Evolutionary conservation across 2,329 filamentous ascomycete species (phyloP).

Genomic region (Talaromyces sp.): DNA sequence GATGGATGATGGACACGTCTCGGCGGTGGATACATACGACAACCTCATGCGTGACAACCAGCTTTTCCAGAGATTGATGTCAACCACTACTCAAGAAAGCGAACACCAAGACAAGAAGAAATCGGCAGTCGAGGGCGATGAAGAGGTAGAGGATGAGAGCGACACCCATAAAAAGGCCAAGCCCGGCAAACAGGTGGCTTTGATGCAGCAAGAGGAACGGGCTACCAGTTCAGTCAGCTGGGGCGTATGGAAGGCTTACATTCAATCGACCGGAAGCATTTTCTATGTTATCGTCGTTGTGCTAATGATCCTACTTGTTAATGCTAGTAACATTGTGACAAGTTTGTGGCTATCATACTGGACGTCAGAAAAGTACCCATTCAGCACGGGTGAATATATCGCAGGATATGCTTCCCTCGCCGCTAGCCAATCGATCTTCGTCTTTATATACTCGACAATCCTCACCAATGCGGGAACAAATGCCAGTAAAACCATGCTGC

Average conservation of each 20-base stretch:
- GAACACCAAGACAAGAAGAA: slow-evolving; percentile 39
- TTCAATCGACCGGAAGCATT: slow-evolving; percentile 65
- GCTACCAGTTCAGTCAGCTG: slow-evolving; percentile 74
- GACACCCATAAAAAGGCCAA: slow-evolving; percentile 37
- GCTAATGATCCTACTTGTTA: slow-evolving; percentile 63
- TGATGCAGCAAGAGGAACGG: slow-evolving; percentile 51
- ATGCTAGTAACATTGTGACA: slow-evolving; percentile 81
- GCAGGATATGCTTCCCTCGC: slow-evolving; percentile 68
- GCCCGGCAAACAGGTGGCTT: slow-evolving; percentile 31
- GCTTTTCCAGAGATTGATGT: slow-evolving; percentile 80
- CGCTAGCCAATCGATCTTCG: slow-evolving; percentile 63
- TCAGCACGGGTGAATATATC: slow-evolving; percentile 65
- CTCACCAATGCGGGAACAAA: slow-evolving; percentile 76
- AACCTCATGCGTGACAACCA: slow-evolving; percentile 76
- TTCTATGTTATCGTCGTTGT: slow-evolving; percentile 60
- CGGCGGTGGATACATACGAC: slow-evolving; percentile 82
- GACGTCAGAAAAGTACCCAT: slow-evolving; percentile 71
- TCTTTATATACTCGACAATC: slow-evolving; percentile 75
- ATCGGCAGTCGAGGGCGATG: slow-evolving; percentile 48
- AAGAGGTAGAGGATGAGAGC: slow-evolving; percentile 33
- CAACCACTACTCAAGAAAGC: slow-evolving; percentile 65
- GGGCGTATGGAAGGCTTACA: slow-evolving; percentile 73
- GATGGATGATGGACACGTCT: slow-evolving; percentile 82
- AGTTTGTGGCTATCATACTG: slow-evolving; percentile 93
- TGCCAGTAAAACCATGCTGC: slow-evolving; percentile 76